These are phyloP conservation scores for Rhododendron griersonianum DNA, from an alignment of 148 eudicot genomes.

Conservation along the genomic window DNA sequence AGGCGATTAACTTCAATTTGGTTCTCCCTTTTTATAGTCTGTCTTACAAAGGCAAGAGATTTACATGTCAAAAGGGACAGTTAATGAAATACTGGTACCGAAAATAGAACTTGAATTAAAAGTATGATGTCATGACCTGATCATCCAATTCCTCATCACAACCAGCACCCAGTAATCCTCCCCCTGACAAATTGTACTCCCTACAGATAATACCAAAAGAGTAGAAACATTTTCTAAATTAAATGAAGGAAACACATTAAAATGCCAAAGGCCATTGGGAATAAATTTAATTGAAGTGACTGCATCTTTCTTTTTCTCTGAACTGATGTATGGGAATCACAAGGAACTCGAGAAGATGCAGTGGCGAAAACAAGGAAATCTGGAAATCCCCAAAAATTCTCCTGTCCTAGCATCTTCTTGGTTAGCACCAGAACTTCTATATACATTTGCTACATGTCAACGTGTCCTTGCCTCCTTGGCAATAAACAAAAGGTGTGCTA, in stretches of 20 bases:
- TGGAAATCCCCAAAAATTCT: background rate
- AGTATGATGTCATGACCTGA: slow-evolving; percentile 36
- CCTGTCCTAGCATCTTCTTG: background rate
- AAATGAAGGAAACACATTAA: background rate
- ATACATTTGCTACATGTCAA: background rate
- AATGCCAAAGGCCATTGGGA: slow-evolving; percentile 3
- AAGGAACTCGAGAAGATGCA: background rate
- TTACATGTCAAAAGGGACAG: slow-evolving; percentile 7
- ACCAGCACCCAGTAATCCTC: slow-evolving; percentile 17
- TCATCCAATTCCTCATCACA: slow-evolving; percentile 26
- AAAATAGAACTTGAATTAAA: background rate
- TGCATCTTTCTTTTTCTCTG: background rate
- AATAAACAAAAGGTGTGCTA: background rate
- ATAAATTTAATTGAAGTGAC: background rate
- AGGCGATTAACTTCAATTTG: slow-evolving; percentile 61
- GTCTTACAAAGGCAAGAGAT: slow-evolving; percentile 13
- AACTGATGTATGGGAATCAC: background rate
- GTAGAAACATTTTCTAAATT: background rate
- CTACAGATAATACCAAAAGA: slow-evolving; percentile 23
- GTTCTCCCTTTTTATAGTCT: slow-evolving; percentile 36
- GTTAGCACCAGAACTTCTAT: background rate
- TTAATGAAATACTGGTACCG: background rate
- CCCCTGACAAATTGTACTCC: slow-evolving; percentile 24
- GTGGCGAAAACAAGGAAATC: background rate
- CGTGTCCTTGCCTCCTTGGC: background rate